Evolutionary conservation across 805 yeast species (phyloP).

Genomic region (Kodamaea leandrae): DNA sequence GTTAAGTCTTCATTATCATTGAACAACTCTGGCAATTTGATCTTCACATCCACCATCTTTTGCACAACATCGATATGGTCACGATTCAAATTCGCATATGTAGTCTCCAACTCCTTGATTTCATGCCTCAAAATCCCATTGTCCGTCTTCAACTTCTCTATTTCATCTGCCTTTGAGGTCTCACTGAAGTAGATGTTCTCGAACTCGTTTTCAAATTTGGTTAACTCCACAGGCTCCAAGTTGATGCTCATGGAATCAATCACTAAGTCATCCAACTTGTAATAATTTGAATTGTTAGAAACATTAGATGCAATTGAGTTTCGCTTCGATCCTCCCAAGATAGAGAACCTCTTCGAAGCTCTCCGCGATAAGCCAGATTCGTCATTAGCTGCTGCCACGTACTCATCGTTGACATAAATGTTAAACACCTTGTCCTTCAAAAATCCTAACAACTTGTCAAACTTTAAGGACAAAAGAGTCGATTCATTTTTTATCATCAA

Average conservation of each 20-base stretch:
- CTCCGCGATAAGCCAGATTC: conserved; percentile 15
- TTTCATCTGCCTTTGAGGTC: conserved; percentile 59
- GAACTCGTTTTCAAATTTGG: conserved; percentile 71
- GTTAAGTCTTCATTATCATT: conserved; percentile 70
- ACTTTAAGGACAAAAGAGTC: conserved; percentile 56
- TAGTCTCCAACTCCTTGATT: conserved; percentile 67
- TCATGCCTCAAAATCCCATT: conserved; percentile 75
- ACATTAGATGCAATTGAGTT: conserved; percentile 13
- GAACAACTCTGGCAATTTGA: conserved; percentile 66
- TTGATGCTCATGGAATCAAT: conserved; percentile 72
- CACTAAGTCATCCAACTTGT: conserved; percentile 72
- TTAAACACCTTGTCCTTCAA: conserved; percentile 79
- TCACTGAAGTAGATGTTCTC: conserved; percentile 70
- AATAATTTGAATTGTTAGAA: conserved; percentile 27
- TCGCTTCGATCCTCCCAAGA: conserved; percentile 24
- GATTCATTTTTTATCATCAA: conserved; percentile 69
- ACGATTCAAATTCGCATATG: conserved; percentile 64
- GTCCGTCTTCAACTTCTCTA: conserved; percentile 54
- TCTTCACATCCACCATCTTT: conserved; percentile 77
- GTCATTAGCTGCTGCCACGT: conserved; percentile 18
- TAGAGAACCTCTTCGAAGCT: conserved; percentile 19
- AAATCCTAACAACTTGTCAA: conserved; percentile 74
- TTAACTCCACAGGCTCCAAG: conserved; percentile 68
- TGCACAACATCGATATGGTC: conserved; percentile 89
- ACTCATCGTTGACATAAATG: conserved; percentile 52